Evolutionary conservation across 345 rosid genomes (phyloP).

Genomic region (Citrus medica): DNA sequence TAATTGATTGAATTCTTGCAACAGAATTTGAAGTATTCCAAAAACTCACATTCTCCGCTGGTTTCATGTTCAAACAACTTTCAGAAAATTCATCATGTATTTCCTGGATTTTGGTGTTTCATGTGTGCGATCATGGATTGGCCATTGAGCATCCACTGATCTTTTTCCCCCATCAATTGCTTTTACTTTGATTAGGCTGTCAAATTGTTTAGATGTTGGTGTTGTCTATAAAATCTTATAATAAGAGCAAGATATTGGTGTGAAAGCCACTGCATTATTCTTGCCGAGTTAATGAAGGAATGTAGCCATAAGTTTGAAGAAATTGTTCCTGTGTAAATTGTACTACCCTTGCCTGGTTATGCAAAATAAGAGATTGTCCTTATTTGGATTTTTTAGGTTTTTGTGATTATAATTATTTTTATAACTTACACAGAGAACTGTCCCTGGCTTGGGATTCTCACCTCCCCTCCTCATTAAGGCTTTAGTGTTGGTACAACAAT

Average conservation of each 20-base stretch:
- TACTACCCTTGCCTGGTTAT: not conserved
- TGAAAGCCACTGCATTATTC: not conserved
- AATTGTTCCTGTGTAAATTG: not conserved
- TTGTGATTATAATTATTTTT: no score
- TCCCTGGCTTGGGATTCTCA: no score
- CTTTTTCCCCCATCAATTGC: not conserved
- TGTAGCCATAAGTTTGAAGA: not conserved
- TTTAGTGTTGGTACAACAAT: not conserved
- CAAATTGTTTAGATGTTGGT: not conserved
- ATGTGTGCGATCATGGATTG: not conserved
- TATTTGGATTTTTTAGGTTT: no score
- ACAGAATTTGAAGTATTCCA: not conserved
- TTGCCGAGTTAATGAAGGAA: not conserved
- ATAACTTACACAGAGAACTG: no score
- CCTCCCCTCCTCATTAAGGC: not conserved
- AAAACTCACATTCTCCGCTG: not conserved
- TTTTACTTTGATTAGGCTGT: not conserved
- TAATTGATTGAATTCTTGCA: constrained; percentile 6
- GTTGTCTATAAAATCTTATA: not conserved
- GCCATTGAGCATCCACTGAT: not conserved
- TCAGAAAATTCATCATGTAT: not conserved
- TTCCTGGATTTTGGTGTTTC: not conserved
- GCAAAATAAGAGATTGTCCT: no score
- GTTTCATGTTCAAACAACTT: not conserved
- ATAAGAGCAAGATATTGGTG: not conserved